phyloP scores from a whole-genome alignment of 495 filamentous ascomycete species.

The Podospora fimiseda region DNA sequence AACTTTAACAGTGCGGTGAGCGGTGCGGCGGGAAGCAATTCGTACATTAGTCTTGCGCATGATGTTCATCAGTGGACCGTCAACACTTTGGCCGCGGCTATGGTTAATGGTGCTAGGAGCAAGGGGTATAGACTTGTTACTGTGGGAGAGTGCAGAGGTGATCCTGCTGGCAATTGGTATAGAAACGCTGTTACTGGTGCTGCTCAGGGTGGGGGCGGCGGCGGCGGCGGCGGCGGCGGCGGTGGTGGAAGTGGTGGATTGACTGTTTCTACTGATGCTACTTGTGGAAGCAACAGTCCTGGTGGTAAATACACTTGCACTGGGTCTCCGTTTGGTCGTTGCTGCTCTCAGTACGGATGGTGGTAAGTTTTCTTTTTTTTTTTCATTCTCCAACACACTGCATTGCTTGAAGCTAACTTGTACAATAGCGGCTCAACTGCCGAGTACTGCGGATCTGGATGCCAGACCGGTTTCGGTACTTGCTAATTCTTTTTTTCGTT shows the following conservation, averaged over 20 bases:
- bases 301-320: slow-evolving; percentile 15
- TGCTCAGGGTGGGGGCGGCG: slow-evolving; percentile 5
- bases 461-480: slow-evolving; percentile 16
- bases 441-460: slow-evolving; percentile 16
- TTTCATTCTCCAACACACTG: background rate
- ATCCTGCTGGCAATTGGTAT: slow-evolving; percentile 40
- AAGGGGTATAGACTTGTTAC: slow-evolving; percentile 45
- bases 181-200: slow-evolving; percentile 17
- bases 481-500: slow-evolving; percentile 3
- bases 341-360: slow-evolving; percentile 22
- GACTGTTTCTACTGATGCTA: slow-evolving; percentile 16
- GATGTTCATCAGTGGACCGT: slow-evolving; percentile 62
- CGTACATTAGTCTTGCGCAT: slow-evolving; percentile 44
- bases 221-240: slow-evolving; percentile 3
- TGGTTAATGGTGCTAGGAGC: slow-evolving; percentile 44
- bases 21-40: slow-evolving; percentile 27
- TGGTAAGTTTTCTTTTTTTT: slow-evolving; percentile 12
- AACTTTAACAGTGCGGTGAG: slow-evolving; percentile 28
- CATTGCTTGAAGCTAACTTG: too few species aligned
- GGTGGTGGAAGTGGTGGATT: slow-evolving; percentile 1
- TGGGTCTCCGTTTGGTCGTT: slow-evolving; percentile 16
- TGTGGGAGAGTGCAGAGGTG: slow-evolving; percentile 32
- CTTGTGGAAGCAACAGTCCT: slow-evolving; percentile 15
- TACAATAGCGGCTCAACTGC: slow-evolving; percentile 19
- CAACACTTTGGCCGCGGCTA: slow-evolving; percentile 53